These are phyloP conservation scores for Cladophialophora yegresii DNA, from an alignment of 2,329 filamentous ascomycete species.

Conservation along the genomic window DNA sequence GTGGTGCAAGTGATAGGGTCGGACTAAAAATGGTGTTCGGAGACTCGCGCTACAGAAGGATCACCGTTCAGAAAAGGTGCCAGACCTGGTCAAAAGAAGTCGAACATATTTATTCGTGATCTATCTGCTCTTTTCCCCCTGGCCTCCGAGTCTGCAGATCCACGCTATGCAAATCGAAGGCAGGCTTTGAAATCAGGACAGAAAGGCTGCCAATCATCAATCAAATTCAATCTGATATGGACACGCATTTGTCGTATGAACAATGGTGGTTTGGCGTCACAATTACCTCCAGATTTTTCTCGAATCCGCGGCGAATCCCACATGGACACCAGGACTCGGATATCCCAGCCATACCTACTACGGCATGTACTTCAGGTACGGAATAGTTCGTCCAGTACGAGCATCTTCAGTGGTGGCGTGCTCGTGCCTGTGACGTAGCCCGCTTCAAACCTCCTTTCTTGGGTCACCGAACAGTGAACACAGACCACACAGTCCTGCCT, in stretches of 20 bases:
- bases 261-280: background rate
- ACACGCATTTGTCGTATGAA: background rate
- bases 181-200: slow-evolving; percentile 2
- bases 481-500: background rate
- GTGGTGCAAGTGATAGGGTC: background rate
- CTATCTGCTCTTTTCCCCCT: background rate
- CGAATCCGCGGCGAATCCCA: background rate
- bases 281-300: background rate
- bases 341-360: background rate
- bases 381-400: background rate
- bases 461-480: background rate
- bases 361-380: background rate
- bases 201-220: background rate
- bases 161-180: background rate
- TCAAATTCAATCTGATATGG: background rate
- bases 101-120: background rate
- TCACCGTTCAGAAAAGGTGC: background rate
- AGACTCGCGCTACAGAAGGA: background rate
- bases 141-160: background rate
- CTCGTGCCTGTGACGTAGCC: background rate
- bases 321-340: background rate
- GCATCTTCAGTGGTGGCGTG: background rate
- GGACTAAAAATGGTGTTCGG: background rate
- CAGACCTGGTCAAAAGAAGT: background rate
- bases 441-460: background rate